Conservation (phyloP, 2,329 filamentous ascomycete species). For the Pochonia chlamydosporia region DNA sequence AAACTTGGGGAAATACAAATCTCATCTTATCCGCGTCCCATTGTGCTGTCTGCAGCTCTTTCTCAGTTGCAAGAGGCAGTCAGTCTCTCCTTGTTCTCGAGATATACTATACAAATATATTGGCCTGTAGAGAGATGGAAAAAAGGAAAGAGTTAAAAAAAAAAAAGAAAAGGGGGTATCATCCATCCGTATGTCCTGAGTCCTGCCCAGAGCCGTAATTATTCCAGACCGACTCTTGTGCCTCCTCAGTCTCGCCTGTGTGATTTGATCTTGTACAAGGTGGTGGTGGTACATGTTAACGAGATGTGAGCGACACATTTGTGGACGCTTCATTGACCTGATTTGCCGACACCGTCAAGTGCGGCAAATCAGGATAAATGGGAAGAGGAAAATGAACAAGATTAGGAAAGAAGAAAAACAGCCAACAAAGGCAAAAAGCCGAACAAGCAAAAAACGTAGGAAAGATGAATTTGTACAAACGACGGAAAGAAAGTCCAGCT, state of each 20-base stretch:
- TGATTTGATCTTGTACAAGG: slow-evolving; percentile 18
- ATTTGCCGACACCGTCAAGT: not conserved
- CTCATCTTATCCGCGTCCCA: not conserved
- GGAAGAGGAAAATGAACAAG: slow-evolving; percentile 7
- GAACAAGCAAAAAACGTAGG: not conserved
- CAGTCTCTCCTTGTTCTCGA: slow-evolving; percentile 6
- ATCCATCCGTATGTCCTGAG: slow-evolving; percentile 23
- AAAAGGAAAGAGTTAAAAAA: too few species aligned
- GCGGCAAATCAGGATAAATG: slow-evolving; percentile 4
- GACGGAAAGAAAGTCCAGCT: slow-evolving; percentile 8
- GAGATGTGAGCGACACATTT: not conserved
- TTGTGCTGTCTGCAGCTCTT: not conserved
- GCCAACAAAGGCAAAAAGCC: not conserved
- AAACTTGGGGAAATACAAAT: not conserved
- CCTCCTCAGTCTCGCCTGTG: slow-evolving; percentile 13
- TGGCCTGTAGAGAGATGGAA: slow-evolving; percentile 19
- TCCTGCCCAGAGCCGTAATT: slow-evolving; percentile 22
- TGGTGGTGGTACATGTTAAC: slow-evolving; percentile 15
- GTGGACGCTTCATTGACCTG: slow-evolving; percentile 1
- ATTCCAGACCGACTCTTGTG: slow-evolving; percentile 15
- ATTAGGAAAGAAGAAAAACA: slow-evolving; percentile 10
- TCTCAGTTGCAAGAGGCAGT: not conserved
- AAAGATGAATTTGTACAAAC: not conserved
- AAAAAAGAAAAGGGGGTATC: slow-evolving; percentile 24
- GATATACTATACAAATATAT: slow-evolving; percentile 20